These are phyloP conservation scores for Aspergillus sp. DNA, from an alignment of 2,329 filamentous ascomycete genomes.

Conservation along the genomic window DNA sequence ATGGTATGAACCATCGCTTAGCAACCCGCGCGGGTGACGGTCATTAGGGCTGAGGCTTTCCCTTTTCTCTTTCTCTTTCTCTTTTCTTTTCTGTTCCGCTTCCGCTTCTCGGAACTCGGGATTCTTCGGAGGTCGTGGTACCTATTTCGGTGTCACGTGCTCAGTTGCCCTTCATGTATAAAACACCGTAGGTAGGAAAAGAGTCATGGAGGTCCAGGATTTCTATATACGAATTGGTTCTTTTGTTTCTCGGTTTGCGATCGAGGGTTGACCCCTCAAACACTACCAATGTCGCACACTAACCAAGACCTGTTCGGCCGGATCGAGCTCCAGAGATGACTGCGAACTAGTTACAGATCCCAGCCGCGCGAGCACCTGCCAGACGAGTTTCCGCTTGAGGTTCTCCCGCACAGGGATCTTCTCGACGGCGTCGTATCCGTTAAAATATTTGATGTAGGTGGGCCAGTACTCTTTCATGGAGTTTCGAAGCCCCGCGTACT, in stretches of 20 bases:
- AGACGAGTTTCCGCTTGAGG: conserved; percentile 72
- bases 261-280: not conserved
- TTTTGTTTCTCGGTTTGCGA: not conserved
- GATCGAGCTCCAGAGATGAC: conserved; percentile 29
- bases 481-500: conserved; percentile 26
- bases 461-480: conserved; percentile 66
- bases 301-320: conserved; percentile 50
- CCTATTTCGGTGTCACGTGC: not conserved
- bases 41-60: conserved; percentile 17
- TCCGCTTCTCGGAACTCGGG: conserved; percentile 11
- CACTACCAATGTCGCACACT: conserved; percentile 68
- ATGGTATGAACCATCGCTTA: conserved; percentile 11
- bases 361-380: conserved; percentile 58
- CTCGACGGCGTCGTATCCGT: conserved; percentile 81
- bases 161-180: not conserved
- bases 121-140: conserved; percentile 16
- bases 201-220: not conserved
- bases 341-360: conserved; percentile 60
- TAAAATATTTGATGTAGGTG: conserved; percentile 78
- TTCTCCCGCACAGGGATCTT: conserved; percentile 82
- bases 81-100: not conserved
- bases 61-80: not conserved
- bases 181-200: too few species aligned
- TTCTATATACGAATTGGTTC: too few species aligned
- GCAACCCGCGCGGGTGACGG: not conserved